Conservation (phyloP, 2,329 filamentous ascomycete genomes). For the Colletotrichum agaves region DNA sequence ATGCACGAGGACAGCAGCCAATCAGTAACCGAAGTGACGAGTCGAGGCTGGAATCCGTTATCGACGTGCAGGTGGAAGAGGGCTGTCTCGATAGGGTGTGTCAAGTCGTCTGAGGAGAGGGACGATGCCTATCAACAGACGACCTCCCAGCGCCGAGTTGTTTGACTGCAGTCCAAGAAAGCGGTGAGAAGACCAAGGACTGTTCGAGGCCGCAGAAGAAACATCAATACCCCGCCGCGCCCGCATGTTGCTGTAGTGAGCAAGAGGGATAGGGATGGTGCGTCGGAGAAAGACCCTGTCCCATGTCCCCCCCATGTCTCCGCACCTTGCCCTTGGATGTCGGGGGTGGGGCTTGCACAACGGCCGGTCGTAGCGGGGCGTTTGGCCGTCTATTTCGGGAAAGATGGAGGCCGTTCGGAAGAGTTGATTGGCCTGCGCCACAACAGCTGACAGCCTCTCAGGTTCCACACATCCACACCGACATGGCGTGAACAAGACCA, state of each 20-base stretch:
- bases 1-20: constrained; percentile 22
- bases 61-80: constrained; percentile 19
- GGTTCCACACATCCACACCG: constrained; percentile 43
- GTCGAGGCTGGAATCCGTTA: constrained; percentile 12
- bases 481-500: background rate
- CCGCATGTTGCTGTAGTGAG: background rate
- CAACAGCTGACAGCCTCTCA: constrained; percentile 50
- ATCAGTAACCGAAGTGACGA: background rate
- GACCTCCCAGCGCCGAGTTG: background rate
- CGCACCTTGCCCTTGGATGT: background rate
- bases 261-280: constrained; percentile 11
- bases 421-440: constrained; percentile 50
- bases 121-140: background rate
- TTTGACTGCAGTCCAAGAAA: background rate
- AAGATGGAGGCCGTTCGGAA: constrained; percentile 18
- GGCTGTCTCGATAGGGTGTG: constrained; percentile 8
- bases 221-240: background rate
- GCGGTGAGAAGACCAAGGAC: background rate
- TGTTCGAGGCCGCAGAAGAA: background rate
- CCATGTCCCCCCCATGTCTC: background rate
- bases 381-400: constrained; percentile 25
- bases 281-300: constrained; percentile 18
- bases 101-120: background rate
- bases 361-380: constrained; percentile 29
- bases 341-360: constrained; percentile 20